Conservation (phyloP, 768 basidiomycete species). For the Chalciporus chontae region DNA sequence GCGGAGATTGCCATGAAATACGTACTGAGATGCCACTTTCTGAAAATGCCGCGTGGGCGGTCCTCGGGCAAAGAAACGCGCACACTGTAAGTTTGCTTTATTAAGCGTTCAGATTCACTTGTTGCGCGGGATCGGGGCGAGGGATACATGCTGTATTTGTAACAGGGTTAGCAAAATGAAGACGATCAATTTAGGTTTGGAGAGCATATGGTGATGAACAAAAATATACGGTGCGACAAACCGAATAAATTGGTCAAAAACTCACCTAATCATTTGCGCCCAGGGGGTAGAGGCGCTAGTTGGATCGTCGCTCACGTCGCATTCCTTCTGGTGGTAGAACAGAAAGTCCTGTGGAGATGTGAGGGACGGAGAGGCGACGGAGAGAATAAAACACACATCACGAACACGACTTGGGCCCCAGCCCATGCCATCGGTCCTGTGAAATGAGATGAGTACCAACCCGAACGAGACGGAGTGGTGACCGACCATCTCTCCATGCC, state of each 20-base stretch:
- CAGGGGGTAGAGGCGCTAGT: slow-evolving; percentile 59
- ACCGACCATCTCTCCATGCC: slow-evolving; percentile 82
- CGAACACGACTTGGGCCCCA: slow-evolving; percentile 82
- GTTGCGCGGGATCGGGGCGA: slow-evolving; percentile 38
- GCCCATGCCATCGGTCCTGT: slow-evolving; percentile 66
- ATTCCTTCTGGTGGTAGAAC: slow-evolving; percentile 52
- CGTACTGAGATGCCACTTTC: slow-evolving; percentile 54
- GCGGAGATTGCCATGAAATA: slow-evolving; percentile 33
- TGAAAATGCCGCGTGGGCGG: slow-evolving; percentile 38
- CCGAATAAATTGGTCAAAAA: slow-evolving; percentile 13
- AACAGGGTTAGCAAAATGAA: slow-evolving; percentile 14
- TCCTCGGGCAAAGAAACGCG: slow-evolving; percentile 45
- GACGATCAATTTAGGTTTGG: slow-evolving; percentile 33
- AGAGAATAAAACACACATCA: slow-evolving; percentile 26
- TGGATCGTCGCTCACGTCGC: slow-evolving; percentile 38
- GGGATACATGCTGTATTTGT: slow-evolving; percentile 33
- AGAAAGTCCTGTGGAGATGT: slow-evolving; percentile 43
- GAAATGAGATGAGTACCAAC: background rate
- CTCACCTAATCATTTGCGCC: slow-evolving; percentile 71
- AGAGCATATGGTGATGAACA: slow-evolving; percentile 13
- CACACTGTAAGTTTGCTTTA: slow-evolving; percentile 56
- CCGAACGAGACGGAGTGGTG: background rate
- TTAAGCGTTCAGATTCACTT: slow-evolving; percentile 41
- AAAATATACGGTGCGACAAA: slow-evolving; percentile 12
- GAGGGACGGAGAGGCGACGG: background rate